A percentile compares a stretch with the other conserved stretches of the same genome.
Conservation (phyloP, 345 rosid species). For the Murraya koenigii region DNA sequence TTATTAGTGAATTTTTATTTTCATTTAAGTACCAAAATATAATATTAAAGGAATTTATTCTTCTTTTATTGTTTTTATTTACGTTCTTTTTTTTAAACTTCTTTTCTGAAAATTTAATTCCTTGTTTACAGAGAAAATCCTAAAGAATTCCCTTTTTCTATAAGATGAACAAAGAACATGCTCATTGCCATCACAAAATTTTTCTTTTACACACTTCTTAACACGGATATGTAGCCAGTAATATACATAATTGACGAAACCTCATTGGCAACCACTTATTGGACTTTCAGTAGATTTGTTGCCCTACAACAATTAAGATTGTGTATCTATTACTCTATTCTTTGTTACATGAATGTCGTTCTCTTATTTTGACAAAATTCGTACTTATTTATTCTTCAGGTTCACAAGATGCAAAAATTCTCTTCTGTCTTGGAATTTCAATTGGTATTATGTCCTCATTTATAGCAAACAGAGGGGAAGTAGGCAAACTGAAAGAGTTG, state of each 20-base stretch:
- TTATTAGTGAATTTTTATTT: not conserved
- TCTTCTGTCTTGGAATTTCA: slow-evolving; percentile 69
- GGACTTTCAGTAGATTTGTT: not conserved
- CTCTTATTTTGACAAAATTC: not conserved
- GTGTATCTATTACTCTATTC: not conserved
- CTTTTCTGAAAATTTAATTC: not conserved
- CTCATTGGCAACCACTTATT: not conserved
- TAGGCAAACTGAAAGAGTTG: slow-evolving; percentile 43
- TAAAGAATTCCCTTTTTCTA: not conserved
- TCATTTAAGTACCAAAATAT: not conserved
- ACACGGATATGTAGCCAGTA: not conserved
- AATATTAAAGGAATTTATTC: not conserved
- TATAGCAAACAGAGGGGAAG: slow-evolving; percentile 43
- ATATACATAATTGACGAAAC: not conserved
- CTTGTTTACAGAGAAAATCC: not conserved
- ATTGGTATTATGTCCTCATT: slow-evolving; percentile 61
- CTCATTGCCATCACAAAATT: not conserved
- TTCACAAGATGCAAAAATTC: slow-evolving; percentile 32
- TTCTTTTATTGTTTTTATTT: not conserved
- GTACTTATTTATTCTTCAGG: slow-evolving; percentile 38
- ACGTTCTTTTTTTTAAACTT: not conserved
- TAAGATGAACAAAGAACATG: not conserved
- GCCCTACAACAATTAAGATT: not conserved
- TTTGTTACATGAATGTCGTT: not conserved
- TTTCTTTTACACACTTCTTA: not conserved